Evolutionary conservation across 495 filamentous ascomycete species (phyloP).

Genomic region (Lindgomyces ingoldianus): DNA sequence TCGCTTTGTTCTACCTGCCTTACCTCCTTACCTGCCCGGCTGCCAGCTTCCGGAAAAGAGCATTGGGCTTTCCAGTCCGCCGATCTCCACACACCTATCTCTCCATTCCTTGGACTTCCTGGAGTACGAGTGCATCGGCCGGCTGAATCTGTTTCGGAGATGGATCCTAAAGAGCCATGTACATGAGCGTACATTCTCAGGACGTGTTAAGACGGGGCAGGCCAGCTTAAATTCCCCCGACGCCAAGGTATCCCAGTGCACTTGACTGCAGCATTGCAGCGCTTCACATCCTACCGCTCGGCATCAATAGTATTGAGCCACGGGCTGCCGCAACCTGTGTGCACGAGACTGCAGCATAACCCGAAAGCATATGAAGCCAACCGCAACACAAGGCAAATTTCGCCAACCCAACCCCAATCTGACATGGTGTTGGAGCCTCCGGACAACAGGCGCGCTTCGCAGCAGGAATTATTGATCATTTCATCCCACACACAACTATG

Average conservation of each 20-base stretch:
- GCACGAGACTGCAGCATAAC: not conserved
- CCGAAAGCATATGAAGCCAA: slow-evolving; percentile 18
- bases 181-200: slow-evolving; percentile 9
- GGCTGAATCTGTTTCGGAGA: slow-evolving; percentile 31
- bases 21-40: no score
- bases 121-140: slow-evolving; percentile 12
- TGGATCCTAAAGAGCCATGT: slow-evolving; percentile 23
- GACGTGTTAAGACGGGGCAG: not conserved
- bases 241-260: slow-evolving; percentile 22
- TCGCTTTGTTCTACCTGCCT: not conserved
- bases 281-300: slow-evolving; percentile 3
- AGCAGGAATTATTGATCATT: no score
- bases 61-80: slow-evolving; percentile 12
- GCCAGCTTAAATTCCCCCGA: slow-evolving; percentile 18
- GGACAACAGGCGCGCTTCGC: no score
- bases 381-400: not conserved
- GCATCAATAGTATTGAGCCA: slow-evolving; percentile 18
- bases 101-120: not conserved
- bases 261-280: slow-evolving; percentile 19
- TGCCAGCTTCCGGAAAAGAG: slow-evolving; percentile 9
- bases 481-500: no score
- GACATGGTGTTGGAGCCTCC: no score
- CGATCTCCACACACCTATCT: no score
- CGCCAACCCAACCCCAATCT: no score
- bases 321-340: slow-evolving; percentile 2